Conservation (phyloP, 108 stramenopile genomes). For the Nitzschia sp. region DNA sequence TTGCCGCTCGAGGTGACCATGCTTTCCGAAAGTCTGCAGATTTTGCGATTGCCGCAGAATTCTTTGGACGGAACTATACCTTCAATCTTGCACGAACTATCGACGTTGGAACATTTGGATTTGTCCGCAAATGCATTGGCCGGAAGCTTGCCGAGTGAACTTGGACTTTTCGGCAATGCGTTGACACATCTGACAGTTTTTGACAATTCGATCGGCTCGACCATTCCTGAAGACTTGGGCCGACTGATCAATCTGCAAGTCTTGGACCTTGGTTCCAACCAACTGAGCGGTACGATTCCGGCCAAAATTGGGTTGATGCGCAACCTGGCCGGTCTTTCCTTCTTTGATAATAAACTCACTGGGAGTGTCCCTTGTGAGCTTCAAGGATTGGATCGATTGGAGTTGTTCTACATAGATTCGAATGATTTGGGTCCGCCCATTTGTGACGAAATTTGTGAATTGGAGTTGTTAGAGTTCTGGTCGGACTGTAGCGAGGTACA, state of each 20-base stretch:
- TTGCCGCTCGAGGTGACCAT: slow-evolving; percentile 32
- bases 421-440: slow-evolving; percentile 27
- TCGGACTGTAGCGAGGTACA: slow-evolving; percentile 19
- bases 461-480: slow-evolving; percentile 19
- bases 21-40: slow-evolving; percentile 28
- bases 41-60: slow-evolving; percentile 5
- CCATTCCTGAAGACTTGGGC: slow-evolving; percentile 18
- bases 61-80: slow-evolving; percentile 23
- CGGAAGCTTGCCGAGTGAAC: slow-evolving; percentile 40
- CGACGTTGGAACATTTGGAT: slow-evolving; percentile 22
- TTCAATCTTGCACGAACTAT: slow-evolving; percentile 5
- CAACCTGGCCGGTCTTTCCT: slow-evolving; percentile 21
- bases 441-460: slow-evolving; percentile 16
- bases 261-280: slow-evolving; percentile 27
- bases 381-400: slow-evolving; percentile 23
- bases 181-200: slow-evolving; percentile 18
- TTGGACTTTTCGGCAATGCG: slow-evolving; percentile 26
- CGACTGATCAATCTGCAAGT: slow-evolving; percentile 8
- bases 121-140: slow-evolving; percentile 38
- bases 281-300: slow-evolving; percentile 39
- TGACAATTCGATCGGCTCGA: slow-evolving; percentile 18
- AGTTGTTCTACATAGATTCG: slow-evolving; percentile 33
- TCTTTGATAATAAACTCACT: slow-evolving; percentile 32
- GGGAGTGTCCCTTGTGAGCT: slow-evolving; percentile 33
- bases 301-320: slow-evolving; percentile 37